Evolutionary conservation across 495 filamentous ascomycete genomes (phyloP).

Genomic region (Aspergillus coremiiformis): DNA sequence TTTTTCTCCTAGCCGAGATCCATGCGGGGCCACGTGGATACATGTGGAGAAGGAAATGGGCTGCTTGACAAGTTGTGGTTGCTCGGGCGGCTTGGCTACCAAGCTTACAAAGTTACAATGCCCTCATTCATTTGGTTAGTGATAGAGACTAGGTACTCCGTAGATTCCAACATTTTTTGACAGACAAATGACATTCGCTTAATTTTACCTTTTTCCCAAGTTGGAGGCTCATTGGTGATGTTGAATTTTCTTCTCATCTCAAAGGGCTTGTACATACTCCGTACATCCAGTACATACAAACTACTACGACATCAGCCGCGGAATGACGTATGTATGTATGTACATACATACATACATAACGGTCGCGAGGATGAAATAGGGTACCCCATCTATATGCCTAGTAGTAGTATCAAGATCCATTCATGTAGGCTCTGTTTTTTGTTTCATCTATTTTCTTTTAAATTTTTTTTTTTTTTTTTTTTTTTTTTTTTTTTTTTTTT

Average conservation of each 20-base stretch:
- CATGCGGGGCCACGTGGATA: constrained; percentile 38
- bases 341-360: background rate
- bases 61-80: too few species aligned
- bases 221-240: background rate
- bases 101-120: too few species aligned
- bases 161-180: background rate
- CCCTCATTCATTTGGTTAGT: too few species aligned
- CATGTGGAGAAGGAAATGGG: constrained; percentile 32
- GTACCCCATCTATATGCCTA: too few species aligned
- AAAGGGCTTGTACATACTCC: too few species aligned
- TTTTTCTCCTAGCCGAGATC: constrained; percentile 21
- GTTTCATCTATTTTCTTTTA: too few species aligned
- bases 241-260: background rate
- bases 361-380: background rate
- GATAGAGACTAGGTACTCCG: too few species aligned
- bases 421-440: too few species aligned
- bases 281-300: background rate
- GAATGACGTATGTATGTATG: too few species aligned
- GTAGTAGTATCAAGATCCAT: background rate
- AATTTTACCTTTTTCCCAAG: background rate
- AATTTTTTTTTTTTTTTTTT: too few species aligned
- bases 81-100: constrained; percentile 8
- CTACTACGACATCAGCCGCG: background rate
- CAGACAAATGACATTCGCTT: background rate
- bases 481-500: too few species aligned